Base-by-base conservation (phyloP, 2,329 filamentous ascomycete species). In the Paecilomyces fulvus region DNA sequence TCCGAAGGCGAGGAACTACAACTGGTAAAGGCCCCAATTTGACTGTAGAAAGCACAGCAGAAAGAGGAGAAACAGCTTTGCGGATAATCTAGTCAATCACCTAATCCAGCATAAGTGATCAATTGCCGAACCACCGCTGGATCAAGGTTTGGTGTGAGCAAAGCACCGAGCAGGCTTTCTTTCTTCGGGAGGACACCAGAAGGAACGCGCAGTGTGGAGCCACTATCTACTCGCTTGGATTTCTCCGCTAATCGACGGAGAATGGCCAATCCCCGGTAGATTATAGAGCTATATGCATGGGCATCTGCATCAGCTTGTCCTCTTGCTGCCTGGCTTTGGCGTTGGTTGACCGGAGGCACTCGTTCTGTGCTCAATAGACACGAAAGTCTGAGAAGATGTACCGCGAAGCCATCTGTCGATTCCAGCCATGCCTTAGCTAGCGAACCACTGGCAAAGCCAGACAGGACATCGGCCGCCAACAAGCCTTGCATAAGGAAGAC, bases 401-500 rank as follows among this genome's bases (percentile, higher is more conserved):
- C 83, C 0, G 89, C 87, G 70, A 96, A 94, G 0, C 89, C 89
- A 64, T 95, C 91, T 48, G 87, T 84, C 3, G 89, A 90, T 43
- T 86, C 84, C 7, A 97, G 81, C 92, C 94, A 97, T 0, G 83
- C 79, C 56, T 84, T 83, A 3, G 92, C 87, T 7, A 96, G 75
- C 3, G 83, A 81, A 14, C 81, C 81, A 61, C 95, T 90, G n/a
- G 83, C 80, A 3, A 96, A 78, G 9, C 86, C 86, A 0, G 90
- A 85, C 2, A 97, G 76, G 53, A 97, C 95, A 63, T 97, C 92
- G 0, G 90, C 92, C 1, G 91, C 89, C 5, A 97, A 79, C 64
- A 97, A 83, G 1, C 91, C 92, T 73, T 99, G 94, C 81, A 95
- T 94, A 10, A 99, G 76, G 65, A 90, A 87, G 0, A 94, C 88